These are phyloP conservation scores for Lentinula boryana DNA, from an alignment of 768 basidiomycete species.

Conservation along the genomic window DNA sequence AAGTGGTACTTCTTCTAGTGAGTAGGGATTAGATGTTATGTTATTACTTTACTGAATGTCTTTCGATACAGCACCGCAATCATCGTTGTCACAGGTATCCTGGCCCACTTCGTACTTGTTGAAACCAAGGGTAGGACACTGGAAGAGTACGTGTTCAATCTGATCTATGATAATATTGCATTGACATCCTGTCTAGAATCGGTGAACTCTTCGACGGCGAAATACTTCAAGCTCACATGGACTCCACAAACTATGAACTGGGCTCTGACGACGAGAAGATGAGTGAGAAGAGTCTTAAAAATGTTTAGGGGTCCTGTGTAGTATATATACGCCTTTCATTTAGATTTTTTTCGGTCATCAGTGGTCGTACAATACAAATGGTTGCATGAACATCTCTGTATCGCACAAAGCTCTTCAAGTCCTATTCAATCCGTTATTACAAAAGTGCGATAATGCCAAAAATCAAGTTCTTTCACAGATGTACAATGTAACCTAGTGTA, in stretches of 20 bases:
- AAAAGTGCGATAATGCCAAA: no score
- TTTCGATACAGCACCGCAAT: background rate
- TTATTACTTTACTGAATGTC: background rate
- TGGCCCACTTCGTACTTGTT: background rate
- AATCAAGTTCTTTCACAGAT: background rate
- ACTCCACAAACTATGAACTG: background rate
- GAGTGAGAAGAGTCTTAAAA: background rate
- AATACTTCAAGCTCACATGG: background rate
- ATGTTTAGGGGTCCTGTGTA: background rate
- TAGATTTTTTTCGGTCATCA: background rate
- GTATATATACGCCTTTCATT: background rate
- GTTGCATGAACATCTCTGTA: background rate
- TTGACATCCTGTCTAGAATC: background rate
- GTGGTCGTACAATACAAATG: background rate
- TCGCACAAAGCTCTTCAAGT: no score
- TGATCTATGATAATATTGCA: no score
- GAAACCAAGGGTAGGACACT: conserved; percentile 6
- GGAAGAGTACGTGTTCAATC: conserved; percentile 3
- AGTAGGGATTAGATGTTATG: background rate
- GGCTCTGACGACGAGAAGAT: background rate
- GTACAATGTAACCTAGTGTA: background rate
- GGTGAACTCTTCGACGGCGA: conserved; percentile 4
- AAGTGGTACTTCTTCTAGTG: conserved; percentile 8
- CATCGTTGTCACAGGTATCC: conserved; percentile 1
- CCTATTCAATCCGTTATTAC: no score